Conservation (phyloP, 306 rosid species). For the Citrullus amarus region DNA sequence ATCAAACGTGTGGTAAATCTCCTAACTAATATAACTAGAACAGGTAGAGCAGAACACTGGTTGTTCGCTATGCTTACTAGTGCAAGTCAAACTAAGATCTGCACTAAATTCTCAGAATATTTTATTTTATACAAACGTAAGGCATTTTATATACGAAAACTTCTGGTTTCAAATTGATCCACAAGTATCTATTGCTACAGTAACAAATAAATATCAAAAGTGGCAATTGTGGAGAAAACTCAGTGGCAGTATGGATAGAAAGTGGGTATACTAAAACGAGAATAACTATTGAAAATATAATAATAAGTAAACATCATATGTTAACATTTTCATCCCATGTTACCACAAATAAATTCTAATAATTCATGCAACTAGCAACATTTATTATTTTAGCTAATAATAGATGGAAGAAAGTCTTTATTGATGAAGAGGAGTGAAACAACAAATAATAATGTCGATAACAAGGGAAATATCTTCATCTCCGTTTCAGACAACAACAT, state of each 20-base stretch:
- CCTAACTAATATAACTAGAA: neutral
- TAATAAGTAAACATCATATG: neutral
- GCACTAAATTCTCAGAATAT: neutral
- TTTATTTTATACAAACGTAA: neutral
- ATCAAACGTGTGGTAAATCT: conserved; percentile 5
- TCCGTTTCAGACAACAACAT: neutral
- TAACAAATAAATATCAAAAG: neutral
- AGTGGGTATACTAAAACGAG: neutral
- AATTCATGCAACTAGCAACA: neutral
- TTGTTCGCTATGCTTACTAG: neutral
- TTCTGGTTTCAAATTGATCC: neutral
- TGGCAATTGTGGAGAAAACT: neutral
- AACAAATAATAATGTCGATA: neutral
- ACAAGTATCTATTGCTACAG: neutral
- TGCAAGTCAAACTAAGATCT: neutral
- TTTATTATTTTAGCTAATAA: neutral
- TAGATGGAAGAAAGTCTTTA: neutral
- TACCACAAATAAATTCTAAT: neutral
- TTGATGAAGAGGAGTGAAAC: neutral
- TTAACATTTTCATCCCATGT: neutral
- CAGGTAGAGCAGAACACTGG: neutral
- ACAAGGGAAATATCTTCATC: neutral
- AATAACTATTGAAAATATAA: neutral
- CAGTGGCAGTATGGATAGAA: neutral
- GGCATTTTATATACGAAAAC: neutral